These are phyloP conservation scores for Nannochloropsis salina DNA, from an alignment of 108 stramenopile genomes.

Conservation along the genomic window DNA sequence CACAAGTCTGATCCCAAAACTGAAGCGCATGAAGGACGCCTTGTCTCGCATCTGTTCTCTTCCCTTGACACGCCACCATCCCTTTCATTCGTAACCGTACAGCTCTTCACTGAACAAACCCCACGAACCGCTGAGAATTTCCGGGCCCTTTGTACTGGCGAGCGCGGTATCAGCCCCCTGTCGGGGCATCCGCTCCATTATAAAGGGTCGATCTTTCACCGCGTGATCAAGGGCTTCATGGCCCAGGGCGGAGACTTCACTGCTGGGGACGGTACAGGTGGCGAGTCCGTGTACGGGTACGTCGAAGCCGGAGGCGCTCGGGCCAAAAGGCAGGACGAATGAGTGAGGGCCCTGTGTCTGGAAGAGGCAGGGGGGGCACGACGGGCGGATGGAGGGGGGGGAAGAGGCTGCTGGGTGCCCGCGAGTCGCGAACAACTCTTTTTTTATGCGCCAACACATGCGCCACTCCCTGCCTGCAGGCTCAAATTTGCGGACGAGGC, in stretches of 20 bases:
- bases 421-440: too few species aligned
- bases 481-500: conserved; percentile 59
- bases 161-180: conserved; percentile 22
- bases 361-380: too few species aligned
- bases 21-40: too few species aligned
- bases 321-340: neutral
- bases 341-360: too few species aligned
- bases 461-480: neutral
- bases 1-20: too few species aligned
- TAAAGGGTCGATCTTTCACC: conserved; percentile 86
- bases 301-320: conserved; percentile 20
- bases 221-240: conserved; percentile 90
- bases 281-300: conserved; percentile 60
- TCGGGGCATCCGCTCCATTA: conserved; percentile 63
- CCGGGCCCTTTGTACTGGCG: conserved; percentile 46
- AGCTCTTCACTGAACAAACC: conserved; percentile 36
- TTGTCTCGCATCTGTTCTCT: too few species aligned
- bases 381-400: too few species aligned
- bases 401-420: too few species aligned
- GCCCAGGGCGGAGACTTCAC: conserved; percentile 91
- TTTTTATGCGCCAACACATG: too few species aligned
- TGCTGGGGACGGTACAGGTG: conserved; percentile 71
- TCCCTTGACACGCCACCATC: too few species aligned
- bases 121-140: conserved; percentile 46
- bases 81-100: neutral